Conservation (phyloP, 2,329 filamentous ascomycete genomes). For the Pseudocercospora musae region DNA sequence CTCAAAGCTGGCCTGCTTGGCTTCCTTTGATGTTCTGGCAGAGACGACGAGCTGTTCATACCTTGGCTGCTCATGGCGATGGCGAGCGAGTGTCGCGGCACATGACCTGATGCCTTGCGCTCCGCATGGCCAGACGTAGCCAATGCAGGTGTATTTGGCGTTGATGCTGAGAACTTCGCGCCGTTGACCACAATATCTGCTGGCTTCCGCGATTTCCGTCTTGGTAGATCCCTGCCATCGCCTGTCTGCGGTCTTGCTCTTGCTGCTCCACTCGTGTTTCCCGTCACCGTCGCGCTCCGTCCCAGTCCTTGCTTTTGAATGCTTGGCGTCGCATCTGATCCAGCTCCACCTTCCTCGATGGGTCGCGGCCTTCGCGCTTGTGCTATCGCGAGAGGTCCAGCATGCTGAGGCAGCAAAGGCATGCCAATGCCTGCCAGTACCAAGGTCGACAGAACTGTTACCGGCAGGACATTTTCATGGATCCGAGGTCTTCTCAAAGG, state of each 20-base stretch:
- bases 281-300: slow-evolving; percentile 67
- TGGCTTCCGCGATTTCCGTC: slow-evolving; percentile 36
- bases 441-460: slow-evolving; percentile 76
- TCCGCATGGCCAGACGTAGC: slow-evolving; percentile 4
- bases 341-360: slow-evolving; percentile 58
- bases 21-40: slow-evolving; percentile 32
- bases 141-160: slow-evolving; percentile 17
- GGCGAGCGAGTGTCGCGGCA: slow-evolving; percentile 33
- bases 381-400: slow-evolving; percentile 75
- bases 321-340: slow-evolving; percentile 56
- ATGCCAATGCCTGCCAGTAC: slow-evolving; percentile 73
- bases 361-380: slow-evolving; percentile 74
- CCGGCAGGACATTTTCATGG: slow-evolving; percentile 75
- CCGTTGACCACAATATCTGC: slow-evolving; percentile 29
- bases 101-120: slow-evolving; percentile 4
- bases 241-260: slow-evolving; percentile 38
- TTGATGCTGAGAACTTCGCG: slow-evolving; percentile 12
- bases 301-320: slow-evolving; percentile 52
- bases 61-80: slow-evolving; percentile 30
- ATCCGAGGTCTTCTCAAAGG: slow-evolving; percentile 68
- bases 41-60: slow-evolving; percentile 33
- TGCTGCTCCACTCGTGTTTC: slow-evolving; percentile 42
- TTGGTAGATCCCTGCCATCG: slow-evolving; percentile 25
- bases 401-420: slow-evolving; percentile 72
- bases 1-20: slow-evolving; percentile 21